Percentiles rank a stretch among this genome's conserved stretches.
Conservation (phyloP, 1,284 basidiomycete species). For the Lignosus rhinocerotis region DNA sequence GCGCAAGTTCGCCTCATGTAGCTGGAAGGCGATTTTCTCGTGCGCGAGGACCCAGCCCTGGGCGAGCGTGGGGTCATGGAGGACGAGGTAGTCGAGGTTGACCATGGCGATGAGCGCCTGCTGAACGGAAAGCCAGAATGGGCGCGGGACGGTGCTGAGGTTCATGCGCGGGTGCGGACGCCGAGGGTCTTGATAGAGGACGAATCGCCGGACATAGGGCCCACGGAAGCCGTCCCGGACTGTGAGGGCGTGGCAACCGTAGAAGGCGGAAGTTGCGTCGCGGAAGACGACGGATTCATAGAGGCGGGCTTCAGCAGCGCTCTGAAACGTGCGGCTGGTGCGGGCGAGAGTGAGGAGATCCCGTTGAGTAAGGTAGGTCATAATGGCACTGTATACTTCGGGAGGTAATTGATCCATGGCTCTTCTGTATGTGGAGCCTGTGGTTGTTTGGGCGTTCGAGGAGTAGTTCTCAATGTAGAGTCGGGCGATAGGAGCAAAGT, state of each 20-base stretch:
- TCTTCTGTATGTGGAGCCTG: too few relatives aligned
- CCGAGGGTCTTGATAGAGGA: conserved; percentile 27
- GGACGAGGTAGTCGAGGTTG: conserved; percentile 29
- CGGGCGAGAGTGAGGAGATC: conserved; percentile 30
- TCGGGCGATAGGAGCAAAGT: too few relatives aligned
- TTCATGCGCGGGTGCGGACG: conserved; percentile 13
- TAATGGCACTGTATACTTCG: conserved; percentile 28
- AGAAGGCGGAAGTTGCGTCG: conserved; percentile 23
- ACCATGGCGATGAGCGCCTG: conserved; percentile 25
- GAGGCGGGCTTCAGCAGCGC: conserved; percentile 30
- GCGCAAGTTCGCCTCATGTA: conserved; percentile 27
- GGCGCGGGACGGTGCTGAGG: conserved; percentile 17
- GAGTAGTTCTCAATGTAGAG: too few relatives aligned
- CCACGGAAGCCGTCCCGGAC: conserved; percentile 24
- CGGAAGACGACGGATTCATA: conserved; percentile 29
- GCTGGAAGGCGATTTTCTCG: conserved; percentile 27
- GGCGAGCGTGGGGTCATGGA: conserved; percentile 26
- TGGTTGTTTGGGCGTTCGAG: too few relatives aligned
- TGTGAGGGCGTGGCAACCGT: conserved; percentile 25
- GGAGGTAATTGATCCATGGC: conserved; percentile 23
- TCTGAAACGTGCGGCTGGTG: conserved; percentile 29
- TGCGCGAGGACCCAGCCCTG: conserved; percentile 33
- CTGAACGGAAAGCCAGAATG: conserved; percentile 32
- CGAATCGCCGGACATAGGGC: conserved; percentile 31
- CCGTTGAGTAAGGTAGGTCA: conserved; percentile 16